A percentile compares a stretch with the other conserved stretches of the same genome.
These are phyloP conservation scores for Ophiostoma perfectum DNA, from an alignment of 2,329 filamentous ascomycete species.

Conservation along the genomic window DNA sequence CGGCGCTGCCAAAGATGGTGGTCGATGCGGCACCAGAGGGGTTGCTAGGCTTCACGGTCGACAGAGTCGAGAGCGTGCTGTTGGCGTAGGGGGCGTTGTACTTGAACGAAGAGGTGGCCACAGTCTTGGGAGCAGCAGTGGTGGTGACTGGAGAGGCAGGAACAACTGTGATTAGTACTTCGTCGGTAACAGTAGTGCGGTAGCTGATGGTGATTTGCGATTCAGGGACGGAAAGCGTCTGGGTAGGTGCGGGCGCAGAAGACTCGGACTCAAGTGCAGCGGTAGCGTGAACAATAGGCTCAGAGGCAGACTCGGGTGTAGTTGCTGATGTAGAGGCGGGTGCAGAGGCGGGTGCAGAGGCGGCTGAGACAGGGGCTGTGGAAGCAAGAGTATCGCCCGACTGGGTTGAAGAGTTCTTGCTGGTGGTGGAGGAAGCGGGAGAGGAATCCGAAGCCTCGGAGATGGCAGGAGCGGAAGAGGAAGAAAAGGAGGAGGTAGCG, in stretches of 20 bases:
- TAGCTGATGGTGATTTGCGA: constrained; percentile 9
- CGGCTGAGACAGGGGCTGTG: background rate
- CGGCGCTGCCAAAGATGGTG: background rate
- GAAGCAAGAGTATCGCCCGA: constrained; percentile 8
- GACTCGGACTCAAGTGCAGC: background rate
- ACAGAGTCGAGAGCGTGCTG: constrained; percentile 10
- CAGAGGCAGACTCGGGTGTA: background rate
- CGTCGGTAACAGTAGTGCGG: constrained; percentile 11
- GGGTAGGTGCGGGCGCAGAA: background rate
- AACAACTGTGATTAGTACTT: constrained; percentile 23
- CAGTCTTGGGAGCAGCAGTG: background rate
- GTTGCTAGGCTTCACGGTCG: constrained; percentile 12
- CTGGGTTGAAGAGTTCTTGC: constrained; percentile 7
- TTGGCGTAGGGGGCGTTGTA: constrained; percentile 17
- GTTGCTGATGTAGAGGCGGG: background rate
- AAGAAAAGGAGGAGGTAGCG: background rate
- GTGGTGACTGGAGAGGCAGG: constrained; percentile 16
- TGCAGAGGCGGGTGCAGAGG: background rate
- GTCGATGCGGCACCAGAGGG: background rate
- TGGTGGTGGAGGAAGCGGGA: background rate
- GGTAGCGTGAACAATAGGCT: background rate
- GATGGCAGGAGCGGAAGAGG: constrained; percentile 9
- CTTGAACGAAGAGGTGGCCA: background rate
- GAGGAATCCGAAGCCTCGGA: constrained; percentile 1
- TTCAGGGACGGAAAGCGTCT: background rate